A percentile compares a stretch with the other conserved stretches of the same genome.
Evolutionary conservation across 164 flowering plant species (phyloP).

Genomic region (Warburgia ugandensis): DNA sequence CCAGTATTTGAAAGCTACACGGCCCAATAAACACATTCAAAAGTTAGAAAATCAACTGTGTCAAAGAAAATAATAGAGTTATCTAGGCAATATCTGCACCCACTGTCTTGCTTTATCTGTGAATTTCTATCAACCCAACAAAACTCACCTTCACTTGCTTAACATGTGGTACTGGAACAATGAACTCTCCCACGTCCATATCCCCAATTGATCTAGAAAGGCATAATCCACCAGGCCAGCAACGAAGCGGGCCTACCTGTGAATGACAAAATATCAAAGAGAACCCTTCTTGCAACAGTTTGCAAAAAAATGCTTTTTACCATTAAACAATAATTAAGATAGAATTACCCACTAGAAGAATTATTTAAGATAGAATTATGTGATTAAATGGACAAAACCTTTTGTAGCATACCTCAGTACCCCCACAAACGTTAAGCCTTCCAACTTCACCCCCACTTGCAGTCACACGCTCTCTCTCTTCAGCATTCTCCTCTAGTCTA

Average conservation of each 20-base stretch:
- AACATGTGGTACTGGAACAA: conserved; percentile 88
- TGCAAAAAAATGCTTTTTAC: too few species aligned
- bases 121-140: conserved; percentile 2
- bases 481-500: conserved; percentile 77
- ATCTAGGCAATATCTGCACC: not conserved
- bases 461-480: conserved; percentile 88
- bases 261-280: too few species aligned
- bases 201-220: conserved; percentile 92
- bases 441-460: conserved; percentile 97
- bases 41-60: not conserved
- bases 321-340: too few species aligned
- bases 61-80: not conserved
- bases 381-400: too few species aligned
- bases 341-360: too few species aligned
- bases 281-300: too few species aligned
- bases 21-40: conserved; percentile 4
- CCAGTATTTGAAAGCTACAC: conserved; percentile 72
- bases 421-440: conserved; percentile 73
- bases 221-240: conserved; percentile 97
- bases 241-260: conserved; percentile 90
- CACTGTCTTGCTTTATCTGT: too few species aligned
- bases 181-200: conserved; percentile 83
- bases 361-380: too few species aligned
- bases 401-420: conserved; percentile 46
- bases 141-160: conserved; percentile 90